Conservation (phyloP, 257 asterid species). For the Coffea eugenioides region DNA sequence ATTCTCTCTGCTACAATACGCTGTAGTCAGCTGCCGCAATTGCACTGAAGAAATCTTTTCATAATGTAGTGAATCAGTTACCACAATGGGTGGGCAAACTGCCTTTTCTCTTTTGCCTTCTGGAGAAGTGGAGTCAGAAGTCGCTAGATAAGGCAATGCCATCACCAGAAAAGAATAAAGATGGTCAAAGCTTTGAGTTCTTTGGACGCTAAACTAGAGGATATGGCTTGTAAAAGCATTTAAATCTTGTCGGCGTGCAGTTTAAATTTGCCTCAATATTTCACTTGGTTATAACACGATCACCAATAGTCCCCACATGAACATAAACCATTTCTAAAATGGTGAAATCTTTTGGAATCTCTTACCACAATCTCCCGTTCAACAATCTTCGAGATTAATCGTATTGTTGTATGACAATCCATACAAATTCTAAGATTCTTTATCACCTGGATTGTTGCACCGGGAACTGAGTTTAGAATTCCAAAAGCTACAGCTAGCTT, state of each 20-base stretch:
- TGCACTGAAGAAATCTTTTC: too few relatives aligned
- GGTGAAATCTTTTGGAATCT: constrained; percentile 92
- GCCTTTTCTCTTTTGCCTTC: background rate
- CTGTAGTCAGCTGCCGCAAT: too few relatives aligned
- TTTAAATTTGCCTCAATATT: background rate
- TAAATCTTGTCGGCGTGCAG: background rate
- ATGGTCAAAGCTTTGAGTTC: background rate
- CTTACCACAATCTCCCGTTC: constrained; percentile 74
- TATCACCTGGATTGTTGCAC: constrained; percentile 65
- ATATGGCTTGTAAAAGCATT: background rate
- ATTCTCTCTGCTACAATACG: too few relatives aligned
- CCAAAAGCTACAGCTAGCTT: constrained; percentile 91
- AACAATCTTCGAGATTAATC: constrained; percentile 63
- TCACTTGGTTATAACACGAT: constrained; percentile 15
- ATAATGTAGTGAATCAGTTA: background rate
- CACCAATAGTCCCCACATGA: constrained; percentile 96
- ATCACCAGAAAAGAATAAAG: background rate
- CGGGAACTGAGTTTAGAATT: constrained; percentile 64
- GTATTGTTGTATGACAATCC: constrained; percentile 70
- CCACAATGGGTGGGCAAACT: background rate
- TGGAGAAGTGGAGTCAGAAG: background rate
- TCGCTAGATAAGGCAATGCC: background rate
- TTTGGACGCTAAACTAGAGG: background rate
- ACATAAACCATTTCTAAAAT: constrained; percentile 70
- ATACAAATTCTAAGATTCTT: constrained; percentile 84